Percentiles rank a stretch among this genome's conserved stretches.
Conservation (phyloP, 129 eudicot species). For the Pulicaria dysenterica region DNA sequence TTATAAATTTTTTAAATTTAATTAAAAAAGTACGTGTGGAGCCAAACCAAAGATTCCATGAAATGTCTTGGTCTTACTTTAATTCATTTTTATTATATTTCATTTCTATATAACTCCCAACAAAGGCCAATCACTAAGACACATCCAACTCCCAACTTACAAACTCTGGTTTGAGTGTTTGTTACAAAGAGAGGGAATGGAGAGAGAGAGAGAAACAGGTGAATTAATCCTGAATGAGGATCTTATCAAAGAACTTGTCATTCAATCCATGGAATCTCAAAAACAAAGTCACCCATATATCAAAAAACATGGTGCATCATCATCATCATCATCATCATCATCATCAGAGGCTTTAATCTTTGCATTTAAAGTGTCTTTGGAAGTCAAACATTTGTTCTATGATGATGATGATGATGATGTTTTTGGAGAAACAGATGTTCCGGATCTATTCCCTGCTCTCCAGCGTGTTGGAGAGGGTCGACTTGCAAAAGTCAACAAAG, state of each 20-base stretch:
- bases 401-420: not conserved
- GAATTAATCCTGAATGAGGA: conserved; percentile 3
- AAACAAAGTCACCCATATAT: conserved; percentile 2
- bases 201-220: conserved; percentile 24
- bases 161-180: not conserved
- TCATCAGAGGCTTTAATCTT: conserved; percentile 15
- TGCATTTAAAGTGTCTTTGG: conserved; percentile 19
- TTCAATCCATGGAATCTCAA: conserved; percentile 26
- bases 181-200: conserved; percentile 13
- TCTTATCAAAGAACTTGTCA: conserved; percentile 6
- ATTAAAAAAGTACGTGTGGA: no score
- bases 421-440: conserved; percentile 20
- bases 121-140: not conserved
- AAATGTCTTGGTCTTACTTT: not conserved
- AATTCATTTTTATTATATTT: not conserved
- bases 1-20: no score
- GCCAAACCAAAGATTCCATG: no score
- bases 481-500: conserved; percentile 33
- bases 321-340: no score
- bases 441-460: conserved; percentile 15
- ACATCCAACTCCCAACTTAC: conserved; percentile 15
- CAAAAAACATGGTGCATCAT: conserved; percentile 6
- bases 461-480: conserved; percentile 31
- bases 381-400: conserved; percentile 1
- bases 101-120: not conserved